Conservation (phyloP, 176 grass and related monocot genomes). For the Phyllostachys edulis region DNA sequence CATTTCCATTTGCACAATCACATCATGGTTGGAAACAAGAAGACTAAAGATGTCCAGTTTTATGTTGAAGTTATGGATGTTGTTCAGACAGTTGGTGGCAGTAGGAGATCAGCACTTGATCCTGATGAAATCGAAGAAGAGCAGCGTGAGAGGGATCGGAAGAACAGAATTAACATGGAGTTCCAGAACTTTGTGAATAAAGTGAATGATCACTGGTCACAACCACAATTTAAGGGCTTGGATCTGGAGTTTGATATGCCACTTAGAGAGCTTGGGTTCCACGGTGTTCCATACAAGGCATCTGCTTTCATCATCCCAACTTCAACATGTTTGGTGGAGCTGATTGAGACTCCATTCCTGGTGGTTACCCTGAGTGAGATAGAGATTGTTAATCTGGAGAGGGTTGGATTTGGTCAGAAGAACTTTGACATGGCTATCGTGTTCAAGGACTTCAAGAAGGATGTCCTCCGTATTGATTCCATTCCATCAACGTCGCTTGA, state of each 20-base stretch:
- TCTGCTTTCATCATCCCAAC: slow-evolving; percentile 89
- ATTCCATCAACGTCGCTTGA: slow-evolving; percentile 73
- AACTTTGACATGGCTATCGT: slow-evolving; percentile 96
- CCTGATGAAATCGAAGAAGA: slow-evolving; percentile 97
- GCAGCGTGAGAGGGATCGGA: slow-evolving; percentile 79
- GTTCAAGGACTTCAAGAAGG: slow-evolving; percentile 92
- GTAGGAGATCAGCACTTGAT: slow-evolving; percentile 66
- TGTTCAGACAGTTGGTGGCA: slow-evolving; percentile 71
- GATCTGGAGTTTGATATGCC: slow-evolving; percentile 83
- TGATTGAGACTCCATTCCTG: slow-evolving; percentile 74
- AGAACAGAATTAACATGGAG: slow-evolving; percentile 77
- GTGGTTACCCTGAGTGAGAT: slow-evolving; percentile 80
- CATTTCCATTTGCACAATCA: slow-evolving; percentile 93
- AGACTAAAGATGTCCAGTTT: slow-evolving; percentile 93
- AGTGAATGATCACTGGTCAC: slow-evolving; percentile 75
- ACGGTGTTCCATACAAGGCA: slow-evolving; percentile 81
- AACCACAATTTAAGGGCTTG: slow-evolving; percentile 65
- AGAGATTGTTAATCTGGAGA: slow-evolving; percentile 92
- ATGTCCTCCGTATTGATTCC: slow-evolving; percentile 82
- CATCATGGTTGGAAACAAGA: slow-evolving; percentile 92
- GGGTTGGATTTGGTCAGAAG: slow-evolving; percentile 84
- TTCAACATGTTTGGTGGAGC: slow-evolving; percentile 82
- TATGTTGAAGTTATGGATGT: slow-evolving; percentile 98
- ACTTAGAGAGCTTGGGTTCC: slow-evolving; percentile 77
- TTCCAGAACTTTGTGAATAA: slow-evolving; percentile 89